Evolutionary conservation across 176 grass and related monocot species (phyloP).

Genomic region (Cenchrus fungigraminus): DNA sequence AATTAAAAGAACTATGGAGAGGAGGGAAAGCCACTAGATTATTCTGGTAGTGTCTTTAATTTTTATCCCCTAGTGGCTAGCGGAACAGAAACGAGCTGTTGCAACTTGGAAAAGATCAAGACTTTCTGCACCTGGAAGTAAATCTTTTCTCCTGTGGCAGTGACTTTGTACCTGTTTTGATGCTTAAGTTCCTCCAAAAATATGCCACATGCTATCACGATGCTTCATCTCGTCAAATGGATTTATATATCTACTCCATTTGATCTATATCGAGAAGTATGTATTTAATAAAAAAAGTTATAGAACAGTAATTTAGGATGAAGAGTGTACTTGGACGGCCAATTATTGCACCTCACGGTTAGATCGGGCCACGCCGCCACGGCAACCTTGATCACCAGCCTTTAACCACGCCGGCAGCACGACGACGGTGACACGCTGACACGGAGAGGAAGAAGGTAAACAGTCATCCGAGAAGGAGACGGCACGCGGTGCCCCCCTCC

Average conservation of each 20-base stretch:
- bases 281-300: too few relatives aligned
- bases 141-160: neutral
- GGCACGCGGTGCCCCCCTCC: neutral
- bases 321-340: too few relatives aligned
- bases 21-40: slow-evolving; percentile 1
- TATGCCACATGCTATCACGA: neutral
- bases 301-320: too few relatives aligned
- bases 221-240: too few relatives aligned
- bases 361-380: too few relatives aligned
- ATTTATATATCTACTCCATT: too few relatives aligned
- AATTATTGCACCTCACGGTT: too few relatives aligned
- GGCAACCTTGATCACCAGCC: too few relatives aligned
- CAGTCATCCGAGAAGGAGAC: neutral
- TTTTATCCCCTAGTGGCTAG: neutral
- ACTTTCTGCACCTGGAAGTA: neutral
- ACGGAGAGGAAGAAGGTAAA: too few relatives aligned
- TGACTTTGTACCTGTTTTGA: neutral
- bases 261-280: too few relatives aligned
- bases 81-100: neutral
- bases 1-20: neutral
- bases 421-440: too few relatives aligned
- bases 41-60: neutral
- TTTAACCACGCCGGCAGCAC: too few relatives aligned
- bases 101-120: neutral
- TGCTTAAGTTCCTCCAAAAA: neutral